A percentile compares a stretch with the other conserved stretches of the same genome.
phyloP scores from a whole-genome alignment of 2,329 filamentous ascomycete genomes.

The Venturia aucupariae region DNA sequence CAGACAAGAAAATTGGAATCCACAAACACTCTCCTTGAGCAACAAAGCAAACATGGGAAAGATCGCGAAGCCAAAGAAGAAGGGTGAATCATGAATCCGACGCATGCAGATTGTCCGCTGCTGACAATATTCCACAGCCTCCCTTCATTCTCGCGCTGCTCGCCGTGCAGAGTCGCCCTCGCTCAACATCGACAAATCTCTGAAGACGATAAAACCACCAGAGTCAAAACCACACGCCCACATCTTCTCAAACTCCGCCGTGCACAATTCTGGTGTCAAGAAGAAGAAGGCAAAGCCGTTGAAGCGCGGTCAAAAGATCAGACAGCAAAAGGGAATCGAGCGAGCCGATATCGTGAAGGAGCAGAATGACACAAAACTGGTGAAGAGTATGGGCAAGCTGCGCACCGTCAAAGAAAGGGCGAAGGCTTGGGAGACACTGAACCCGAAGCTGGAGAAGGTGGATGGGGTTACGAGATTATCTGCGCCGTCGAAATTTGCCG shows the following conservation, averaged over 20 bases:
- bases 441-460: constrained; percentile 19
- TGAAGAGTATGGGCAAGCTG: constrained; percentile 41
- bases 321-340: constrained; percentile 47
- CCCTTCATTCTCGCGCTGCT: constrained; percentile 64
- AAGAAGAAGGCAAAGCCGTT: constrained; percentile 50
- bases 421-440: constrained; percentile 32
- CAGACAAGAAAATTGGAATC: neutral
- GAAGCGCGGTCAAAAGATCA: constrained; percentile 43
- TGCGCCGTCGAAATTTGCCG: constrained; percentile 1
- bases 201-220: constrained; percentile 35
- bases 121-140: constrained; percentile 28
- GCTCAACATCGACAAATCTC: constrained; percentile 62
- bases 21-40: neutral
- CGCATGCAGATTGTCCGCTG: neutral
- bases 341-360: constrained; percentile 46
- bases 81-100: constrained; percentile 23
- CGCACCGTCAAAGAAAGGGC: constrained; percentile 41
- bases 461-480: constrained; percentile 1
- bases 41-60: constrained; percentile 26
- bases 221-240: constrained; percentile 19
- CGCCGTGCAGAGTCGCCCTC: constrained; percentile 62
- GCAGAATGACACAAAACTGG: constrained; percentile 46
- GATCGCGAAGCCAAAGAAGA: constrained; percentile 38
- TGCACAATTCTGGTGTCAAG: constrained; percentile 60
- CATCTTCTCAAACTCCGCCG: constrained; percentile 53